Percentiles rank a stretch among this genome's conserved stretches.
phyloP scores from a whole-genome alignment of 2,329 filamentous ascomycete species.

The Ceratocystis huliohia region DNA sequence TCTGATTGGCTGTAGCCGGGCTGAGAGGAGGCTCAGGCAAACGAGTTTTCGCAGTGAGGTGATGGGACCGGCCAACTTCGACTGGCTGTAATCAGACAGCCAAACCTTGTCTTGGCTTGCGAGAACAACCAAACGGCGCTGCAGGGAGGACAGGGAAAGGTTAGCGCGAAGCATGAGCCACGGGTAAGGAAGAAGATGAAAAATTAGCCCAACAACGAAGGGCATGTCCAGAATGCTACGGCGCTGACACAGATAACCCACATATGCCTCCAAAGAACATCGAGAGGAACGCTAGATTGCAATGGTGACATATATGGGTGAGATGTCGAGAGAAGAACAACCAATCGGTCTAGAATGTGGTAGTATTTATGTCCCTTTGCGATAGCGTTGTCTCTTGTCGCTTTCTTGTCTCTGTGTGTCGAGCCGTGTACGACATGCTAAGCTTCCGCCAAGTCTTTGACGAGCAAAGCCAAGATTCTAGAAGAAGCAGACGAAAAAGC shows the following conservation, averaged over 20 bases:
- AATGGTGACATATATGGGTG: not conserved
- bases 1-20: not conserved
- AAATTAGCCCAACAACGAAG: too few species aligned
- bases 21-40: not conserved
- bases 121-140: too few species aligned
- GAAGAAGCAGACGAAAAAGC: not conserved
- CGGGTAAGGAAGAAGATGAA: too few species aligned
- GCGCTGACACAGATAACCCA: not conserved
- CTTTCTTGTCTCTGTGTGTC: not conserved
- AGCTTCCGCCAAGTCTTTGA: slow-evolving; percentile 8
- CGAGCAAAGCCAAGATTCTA: slow-evolving; percentile 3
- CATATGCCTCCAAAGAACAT: not conserved
- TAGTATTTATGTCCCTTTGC: not conserved
- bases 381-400: too few species aligned
- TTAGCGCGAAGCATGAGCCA: too few species aligned
- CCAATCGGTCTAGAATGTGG: not conserved
- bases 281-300: not conserved
- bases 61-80: not conserved
- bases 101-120: too few species aligned
- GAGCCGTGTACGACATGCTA: not conserved
- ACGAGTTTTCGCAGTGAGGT: not conserved
- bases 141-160: too few species aligned
- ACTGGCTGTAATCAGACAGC: too few species aligned
- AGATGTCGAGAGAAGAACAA: not conserved
- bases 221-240: not conserved